These are phyloP conservation scores for Microthlaspi erraticum DNA, from an alignment of 345 rosid species.

Conservation along the genomic window DNA sequence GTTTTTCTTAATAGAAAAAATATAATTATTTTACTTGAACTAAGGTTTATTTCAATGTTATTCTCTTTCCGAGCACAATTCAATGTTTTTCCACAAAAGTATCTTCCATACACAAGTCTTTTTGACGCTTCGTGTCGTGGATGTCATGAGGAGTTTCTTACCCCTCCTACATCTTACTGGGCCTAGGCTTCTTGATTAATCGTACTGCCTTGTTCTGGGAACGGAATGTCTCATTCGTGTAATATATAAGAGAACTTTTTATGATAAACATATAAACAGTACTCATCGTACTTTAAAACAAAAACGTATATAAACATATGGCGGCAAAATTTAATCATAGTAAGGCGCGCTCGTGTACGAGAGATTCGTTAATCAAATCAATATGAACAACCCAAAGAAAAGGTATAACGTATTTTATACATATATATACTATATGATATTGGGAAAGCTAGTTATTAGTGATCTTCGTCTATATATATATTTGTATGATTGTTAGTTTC, in stretches of 20 bases:
- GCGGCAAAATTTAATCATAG: conserved; percentile 4
- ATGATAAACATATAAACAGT: not conserved
- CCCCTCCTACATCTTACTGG: conserved; percentile 2
- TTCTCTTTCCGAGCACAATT: no score
- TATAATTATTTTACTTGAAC: no score
- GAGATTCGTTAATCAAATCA: conserved; percentile 22
- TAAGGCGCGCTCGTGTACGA: conserved; percentile 27
- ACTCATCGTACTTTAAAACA: not conserved
- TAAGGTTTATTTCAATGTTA: not conserved
- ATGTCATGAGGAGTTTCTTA: not conserved
- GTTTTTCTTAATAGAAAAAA: no score
- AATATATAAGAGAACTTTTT: not conserved
- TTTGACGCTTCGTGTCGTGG: not conserved
- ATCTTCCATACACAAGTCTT: not conserved
- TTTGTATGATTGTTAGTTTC: conserved; percentile 1
- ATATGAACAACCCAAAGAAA: conserved; percentile 10
- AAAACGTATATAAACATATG: not conserved
- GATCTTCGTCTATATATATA: conserved; percentile 5
- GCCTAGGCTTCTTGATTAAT: not conserved
- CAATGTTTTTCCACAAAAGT: not conserved
- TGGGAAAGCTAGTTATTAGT: conserved; percentile 32
- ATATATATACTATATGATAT: not conserved
- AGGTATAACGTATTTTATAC: conserved; percentile 6
- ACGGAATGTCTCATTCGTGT: conserved; percentile 13
- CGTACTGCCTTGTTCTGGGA: not conserved